These are phyloP conservation scores for Rheum nobile DNA, from an alignment of 148 eudicot genomes.

Conservation along the genomic window DNA sequence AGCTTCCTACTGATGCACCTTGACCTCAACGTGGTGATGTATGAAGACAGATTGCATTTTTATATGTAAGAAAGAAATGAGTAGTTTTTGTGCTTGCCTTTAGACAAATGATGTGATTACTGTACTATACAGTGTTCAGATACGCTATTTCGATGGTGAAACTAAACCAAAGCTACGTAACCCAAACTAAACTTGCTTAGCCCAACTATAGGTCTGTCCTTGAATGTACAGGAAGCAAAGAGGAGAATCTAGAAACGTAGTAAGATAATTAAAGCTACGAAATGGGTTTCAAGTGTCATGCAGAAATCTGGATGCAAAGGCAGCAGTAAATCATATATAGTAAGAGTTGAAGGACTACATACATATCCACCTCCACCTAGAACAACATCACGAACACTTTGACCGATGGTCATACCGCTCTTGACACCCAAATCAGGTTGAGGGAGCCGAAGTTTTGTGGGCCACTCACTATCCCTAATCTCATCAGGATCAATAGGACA, in stretches of 20 bases:
- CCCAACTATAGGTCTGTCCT: background rate
- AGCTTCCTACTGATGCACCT: background rate
- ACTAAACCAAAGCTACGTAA: background rate
- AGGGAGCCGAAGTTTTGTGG: conserved; percentile 84
- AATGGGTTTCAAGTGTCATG: background rate
- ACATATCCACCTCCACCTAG: conserved; percentile 94
- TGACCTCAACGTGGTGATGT: background rate
- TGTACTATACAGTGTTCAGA: conserved; percentile 1
- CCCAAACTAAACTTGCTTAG: background rate
- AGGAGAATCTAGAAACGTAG: background rate
- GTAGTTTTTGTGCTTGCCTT: background rate
- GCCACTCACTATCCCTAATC: conserved; percentile 94
- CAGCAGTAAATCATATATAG: background rate
- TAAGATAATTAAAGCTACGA: background rate
- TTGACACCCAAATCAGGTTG: conserved; percentile 52
- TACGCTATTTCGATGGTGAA: background rate
- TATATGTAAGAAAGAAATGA: conserved; percentile 7
- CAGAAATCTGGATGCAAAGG: background rate
- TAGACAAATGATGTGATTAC: background rate
- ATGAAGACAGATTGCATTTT: background rate
- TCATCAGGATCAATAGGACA: conserved; percentile 94
- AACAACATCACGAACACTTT: conserved; percentile 87
- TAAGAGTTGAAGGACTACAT: conserved; percentile 25
- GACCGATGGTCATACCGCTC: conserved; percentile 73
- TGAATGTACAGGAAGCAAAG: background rate